phyloP scores from a whole-genome alignment of 495 filamentous ascomycete genomes.

The Talaromyces proteolyticus region DNA sequence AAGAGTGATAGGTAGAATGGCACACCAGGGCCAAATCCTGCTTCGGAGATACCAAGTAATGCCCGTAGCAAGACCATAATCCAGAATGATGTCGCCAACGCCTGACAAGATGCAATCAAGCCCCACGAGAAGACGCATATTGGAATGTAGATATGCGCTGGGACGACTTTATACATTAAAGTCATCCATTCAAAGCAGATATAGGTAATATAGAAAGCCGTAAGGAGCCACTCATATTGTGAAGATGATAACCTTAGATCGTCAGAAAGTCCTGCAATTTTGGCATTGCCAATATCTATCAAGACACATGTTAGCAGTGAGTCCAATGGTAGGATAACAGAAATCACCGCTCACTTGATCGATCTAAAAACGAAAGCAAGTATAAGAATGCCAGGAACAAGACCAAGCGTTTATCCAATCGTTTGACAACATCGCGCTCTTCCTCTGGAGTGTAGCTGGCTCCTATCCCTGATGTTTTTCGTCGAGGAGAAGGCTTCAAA shows the following conservation, averaged over 20 bases:
- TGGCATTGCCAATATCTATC: conserved; percentile 74
- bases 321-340: not conserved
- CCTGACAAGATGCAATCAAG: conserved; percentile 64
- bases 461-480: conserved; percentile 1
- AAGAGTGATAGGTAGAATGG: conserved; percentile 60
- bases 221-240: conserved; percentile 63
- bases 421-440: conserved; percentile 63
- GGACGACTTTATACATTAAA: conserved; percentile 51
- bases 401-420: conserved; percentile 71
- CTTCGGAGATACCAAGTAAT: conserved; percentile 54
- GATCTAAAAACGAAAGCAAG: conserved; percentile 73
- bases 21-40: conserved; percentile 56
- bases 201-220: conserved; percentile 66
- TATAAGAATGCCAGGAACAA: conserved; percentile 77
- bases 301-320: conserved; percentile 3
- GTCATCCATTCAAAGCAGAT: conserved; percentile 72
- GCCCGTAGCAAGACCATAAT: conserved; percentile 37
- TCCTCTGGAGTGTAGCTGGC: conserved; percentile 64
- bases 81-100: conserved; percentile 51
- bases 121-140: conserved; percentile 46
- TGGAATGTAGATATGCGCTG: conserved; percentile 53
- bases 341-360: conserved; percentile 54
- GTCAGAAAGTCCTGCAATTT: conserved; percentile 62
- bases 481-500: conserved; percentile 13
- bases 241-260: conserved; percentile 53